Conservation (phyloP, 257 asterid genomes). For the Linderniella brevidens region DNA sequence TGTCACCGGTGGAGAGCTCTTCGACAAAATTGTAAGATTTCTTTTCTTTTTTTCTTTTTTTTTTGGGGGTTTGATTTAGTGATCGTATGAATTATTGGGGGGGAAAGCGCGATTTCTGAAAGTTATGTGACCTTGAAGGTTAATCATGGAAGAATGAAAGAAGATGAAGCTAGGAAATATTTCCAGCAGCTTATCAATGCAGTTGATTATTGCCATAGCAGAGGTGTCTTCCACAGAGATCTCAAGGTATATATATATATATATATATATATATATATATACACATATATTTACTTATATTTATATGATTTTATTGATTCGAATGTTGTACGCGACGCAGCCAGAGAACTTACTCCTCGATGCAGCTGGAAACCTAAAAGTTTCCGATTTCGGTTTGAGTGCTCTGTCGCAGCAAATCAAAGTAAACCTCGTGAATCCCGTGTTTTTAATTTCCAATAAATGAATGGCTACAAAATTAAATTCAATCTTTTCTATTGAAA, state of each 20-base stretch:
- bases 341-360: constrained; percentile 4
- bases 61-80: not conserved
- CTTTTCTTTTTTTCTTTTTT: not conserved
- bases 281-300: not conserved
- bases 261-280: not conserved
- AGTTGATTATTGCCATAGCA: constrained; percentile 8
- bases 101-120: not conserved
- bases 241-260: constrained; percentile 3
- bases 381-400: constrained; percentile 3
- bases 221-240: constrained; percentile 6
- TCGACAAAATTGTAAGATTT: constrained; percentile 1
- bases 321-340: not conserved
- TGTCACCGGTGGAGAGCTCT: constrained; percentile 6
- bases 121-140: not conserved
- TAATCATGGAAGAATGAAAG: not conserved
- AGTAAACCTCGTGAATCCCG: not conserved
- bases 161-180: constrained; percentile 6
- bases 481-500: not conserved
- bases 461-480: no score
- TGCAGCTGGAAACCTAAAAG: constrained; percentile 2
- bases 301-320: not conserved
- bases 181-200: constrained; percentile 6
- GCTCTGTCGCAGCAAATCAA: constrained; percentile 2
- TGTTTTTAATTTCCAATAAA: not conserved
- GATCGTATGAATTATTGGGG: not conserved